Percentiles rank a stretch among this genome's conserved stretches.
Evolutionary conservation across 805 yeast genomes (phyloP).

Genomic region (Lipomyces lipofer): DNA sequence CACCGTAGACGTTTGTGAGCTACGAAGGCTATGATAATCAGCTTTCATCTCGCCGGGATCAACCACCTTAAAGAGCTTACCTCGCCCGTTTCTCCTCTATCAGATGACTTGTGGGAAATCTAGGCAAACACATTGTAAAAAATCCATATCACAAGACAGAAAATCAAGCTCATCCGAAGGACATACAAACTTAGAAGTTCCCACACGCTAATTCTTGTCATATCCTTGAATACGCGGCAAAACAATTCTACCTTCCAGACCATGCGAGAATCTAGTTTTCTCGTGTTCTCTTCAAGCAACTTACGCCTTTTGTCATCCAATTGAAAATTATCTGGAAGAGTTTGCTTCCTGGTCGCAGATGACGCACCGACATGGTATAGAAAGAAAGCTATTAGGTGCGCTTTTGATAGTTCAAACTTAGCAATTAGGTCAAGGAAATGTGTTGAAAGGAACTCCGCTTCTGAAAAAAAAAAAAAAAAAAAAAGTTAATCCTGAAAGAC

Average conservation of each 20-base stretch:
- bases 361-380: conserved; percentile 6
- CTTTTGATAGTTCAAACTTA: conserved; percentile 13
- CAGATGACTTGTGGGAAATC: conserved; percentile 16
- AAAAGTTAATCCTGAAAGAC: neutral
- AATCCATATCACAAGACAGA: neutral
- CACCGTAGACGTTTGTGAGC: conserved; percentile 13
- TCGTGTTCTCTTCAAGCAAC: conserved; percentile 15
- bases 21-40: conserved; percentile 14
- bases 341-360: conserved; percentile 1
- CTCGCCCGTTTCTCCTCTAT: conserved; percentile 21
- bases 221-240: conserved; percentile 17
- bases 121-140: neutral
- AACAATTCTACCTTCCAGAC: conserved; percentile 13
- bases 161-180: too few relatives aligned
- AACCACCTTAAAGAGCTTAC: neutral
- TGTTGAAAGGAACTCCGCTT: conserved; percentile 18
- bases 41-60: neutral
- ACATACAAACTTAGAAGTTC: conserved; percentile 21
- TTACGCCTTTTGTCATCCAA: conserved; percentile 22
- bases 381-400: conserved; percentile 17
- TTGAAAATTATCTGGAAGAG: conserved; percentile 20
- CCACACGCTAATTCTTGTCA: conserved; percentile 21
- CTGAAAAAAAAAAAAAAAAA: neutral
- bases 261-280: conserved; percentile 11
- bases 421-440: conserved; percentile 13